A percentile compares a stretch with the other conserved stretches of the same genome.
Conservation (phyloP, 768 basidiomycete genomes). For the Dentipellis sp. region DNA sequence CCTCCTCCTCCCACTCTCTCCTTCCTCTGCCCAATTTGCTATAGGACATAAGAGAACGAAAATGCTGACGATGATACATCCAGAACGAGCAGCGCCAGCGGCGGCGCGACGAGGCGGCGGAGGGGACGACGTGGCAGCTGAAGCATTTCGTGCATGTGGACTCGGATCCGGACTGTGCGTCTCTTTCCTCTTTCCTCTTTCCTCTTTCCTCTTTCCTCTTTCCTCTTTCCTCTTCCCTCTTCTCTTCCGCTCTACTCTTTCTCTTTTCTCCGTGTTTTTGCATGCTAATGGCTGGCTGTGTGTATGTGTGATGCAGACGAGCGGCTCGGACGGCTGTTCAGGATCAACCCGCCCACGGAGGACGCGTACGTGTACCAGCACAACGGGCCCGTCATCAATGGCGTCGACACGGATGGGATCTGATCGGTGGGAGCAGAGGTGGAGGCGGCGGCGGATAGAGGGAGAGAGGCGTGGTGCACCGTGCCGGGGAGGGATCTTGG, state of each 20-base stretch:
- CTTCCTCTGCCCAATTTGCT: neutral
- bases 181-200: neutral
- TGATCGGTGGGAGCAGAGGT: neutral
- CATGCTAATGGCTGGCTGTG: neutral
- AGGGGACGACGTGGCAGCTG: constrained; percentile 63
- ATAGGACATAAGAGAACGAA: too few relatives aligned
- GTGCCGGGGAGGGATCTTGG: too few relatives aligned
- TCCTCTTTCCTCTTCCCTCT: neutral
- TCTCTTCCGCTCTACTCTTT: neutral
- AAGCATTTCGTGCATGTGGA: constrained; percentile 71
- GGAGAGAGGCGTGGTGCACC: neutral
- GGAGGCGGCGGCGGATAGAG: neutral
- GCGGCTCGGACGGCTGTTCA: constrained; percentile 50
- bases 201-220: neutral
- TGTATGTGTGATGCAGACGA: constrained; percentile 38
- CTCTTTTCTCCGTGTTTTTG: neutral
- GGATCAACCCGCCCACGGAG: constrained; percentile 59
- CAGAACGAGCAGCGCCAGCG: constrained; percentile 91
- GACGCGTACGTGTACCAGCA: constrained; percentile 66
- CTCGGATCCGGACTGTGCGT: constrained; percentile 65
- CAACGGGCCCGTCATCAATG: constrained; percentile 30
- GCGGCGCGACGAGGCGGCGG: constrained; percentile 71
- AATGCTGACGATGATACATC: neutral
- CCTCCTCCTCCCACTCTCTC: neutral
- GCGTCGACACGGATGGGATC: neutral